These are phyloP conservation scores for Toxicodendron radicans DNA, from an alignment of 345 rosid species.

Conservation along the genomic window DNA sequence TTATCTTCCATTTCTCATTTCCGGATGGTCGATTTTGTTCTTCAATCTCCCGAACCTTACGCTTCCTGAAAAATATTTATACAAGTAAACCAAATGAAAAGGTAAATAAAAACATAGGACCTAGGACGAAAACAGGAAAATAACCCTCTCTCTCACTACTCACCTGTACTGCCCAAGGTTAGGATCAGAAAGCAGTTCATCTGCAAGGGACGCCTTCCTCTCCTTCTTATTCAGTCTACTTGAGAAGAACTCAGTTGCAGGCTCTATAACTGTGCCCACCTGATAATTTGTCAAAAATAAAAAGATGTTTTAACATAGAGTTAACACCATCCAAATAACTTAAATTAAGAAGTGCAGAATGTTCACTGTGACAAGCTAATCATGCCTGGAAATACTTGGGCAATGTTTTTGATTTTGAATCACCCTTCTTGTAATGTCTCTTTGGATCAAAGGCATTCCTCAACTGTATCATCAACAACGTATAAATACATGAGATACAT, in stretches of 20 bases:
- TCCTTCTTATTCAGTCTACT: constrained; percentile 77
- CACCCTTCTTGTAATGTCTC: constrained; percentile 79
- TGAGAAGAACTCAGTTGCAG: constrained; percentile 60
- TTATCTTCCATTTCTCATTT: constrained; percentile 81
- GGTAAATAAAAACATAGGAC: not conserved
- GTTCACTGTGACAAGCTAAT: not conserved
- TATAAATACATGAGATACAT: not conserved
- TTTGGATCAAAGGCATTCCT: constrained; percentile 79
- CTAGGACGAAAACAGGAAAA: not conserved
- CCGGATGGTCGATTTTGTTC: constrained; percentile 55
- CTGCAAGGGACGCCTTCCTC: constrained; percentile 78
- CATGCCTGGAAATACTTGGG: constrained; percentile 92
- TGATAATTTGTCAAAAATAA: constrained; percentile 28
- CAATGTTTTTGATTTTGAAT: constrained; percentile 50
- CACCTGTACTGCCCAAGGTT: constrained; percentile 62
- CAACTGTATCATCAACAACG: constrained; percentile 44
- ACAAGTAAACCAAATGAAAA: not conserved
- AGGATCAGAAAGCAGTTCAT: constrained; percentile 74
- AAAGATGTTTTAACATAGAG: not conserved
- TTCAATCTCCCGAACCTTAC: constrained; percentile 84
- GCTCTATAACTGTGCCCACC: constrained; percentile 84
- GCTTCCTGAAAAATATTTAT: constrained; percentile 51
- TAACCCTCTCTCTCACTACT: not conserved
- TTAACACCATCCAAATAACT: constrained; percentile 1
- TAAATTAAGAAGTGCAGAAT: not conserved